Evolutionary conservation across 371 early-diverging fungal species (phyloP).

Genomic region (Mucor mucedo): DNA sequence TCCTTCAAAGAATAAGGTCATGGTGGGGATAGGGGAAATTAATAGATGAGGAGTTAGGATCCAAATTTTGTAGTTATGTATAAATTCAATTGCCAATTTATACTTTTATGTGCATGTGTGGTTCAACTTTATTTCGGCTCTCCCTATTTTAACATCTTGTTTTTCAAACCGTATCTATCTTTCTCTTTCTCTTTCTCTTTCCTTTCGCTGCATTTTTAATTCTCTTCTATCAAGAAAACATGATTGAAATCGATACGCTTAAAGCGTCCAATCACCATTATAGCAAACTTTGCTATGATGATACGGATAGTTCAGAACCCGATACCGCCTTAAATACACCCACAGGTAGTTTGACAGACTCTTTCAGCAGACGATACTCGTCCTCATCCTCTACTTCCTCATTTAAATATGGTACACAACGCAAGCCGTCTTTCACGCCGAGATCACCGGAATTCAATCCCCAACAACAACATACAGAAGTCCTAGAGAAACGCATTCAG

Average conservation of each 20-base stretch:
- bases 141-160: neutral
- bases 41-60: constrained; percentile 4
- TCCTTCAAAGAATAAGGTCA: neutral
- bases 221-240: neutral
- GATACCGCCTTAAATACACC: constrained; percentile 23
- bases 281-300: constrained; percentile 6
- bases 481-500: constrained; percentile 17
- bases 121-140: neutral
- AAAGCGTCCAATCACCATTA: constrained; percentile 9
- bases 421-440: constrained; percentile 7
- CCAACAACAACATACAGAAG: constrained; percentile 1
- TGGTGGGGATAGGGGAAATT: neutral
- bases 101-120: constrained; percentile 4
- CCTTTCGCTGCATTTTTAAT: neutral
- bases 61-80: neutral
- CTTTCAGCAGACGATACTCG: constrained; percentile 11
- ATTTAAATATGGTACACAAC: neutral
- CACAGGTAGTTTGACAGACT: constrained; percentile 19
- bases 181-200: neutral
- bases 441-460: neutral
- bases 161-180: neutral
- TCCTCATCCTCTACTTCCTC: constrained; percentile 14
- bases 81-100: constrained; percentile 8
- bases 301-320: constrained; percentile 17
- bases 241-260: constrained; percentile 11